These are phyloP conservation scores for Sanghuangporus sanghuang DNA, from an alignment of 1,284 basidiomycete genomes.

Conservation along the genomic window DNA sequence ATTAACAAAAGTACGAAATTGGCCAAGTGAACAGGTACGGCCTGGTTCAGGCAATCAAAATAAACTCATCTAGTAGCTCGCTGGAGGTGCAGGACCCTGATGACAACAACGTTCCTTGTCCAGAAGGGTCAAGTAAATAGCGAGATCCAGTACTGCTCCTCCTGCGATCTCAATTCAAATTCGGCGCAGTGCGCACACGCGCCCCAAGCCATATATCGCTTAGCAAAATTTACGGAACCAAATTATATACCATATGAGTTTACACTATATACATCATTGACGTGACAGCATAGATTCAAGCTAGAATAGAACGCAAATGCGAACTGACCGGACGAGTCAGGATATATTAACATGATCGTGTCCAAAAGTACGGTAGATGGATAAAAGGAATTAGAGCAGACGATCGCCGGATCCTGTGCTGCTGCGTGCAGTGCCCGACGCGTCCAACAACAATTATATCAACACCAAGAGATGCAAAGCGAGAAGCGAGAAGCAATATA, in stretches of 20 bases:
- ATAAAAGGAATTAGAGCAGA: not conserved
- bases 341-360: not conserved
- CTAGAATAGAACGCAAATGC: not conserved
- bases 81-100: not conserved
- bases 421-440: not conserved
- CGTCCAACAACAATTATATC: not conserved
- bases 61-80: not conserved
- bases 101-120: not conserved
- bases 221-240: slow-evolving; percentile 1
- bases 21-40: not conserved
- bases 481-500: not conserved
- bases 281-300: not conserved
- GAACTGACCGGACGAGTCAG: not conserved
- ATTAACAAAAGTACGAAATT: too few relatives aligned
- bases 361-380: not conserved
- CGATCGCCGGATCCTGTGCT: not conserved
- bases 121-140: not conserved
- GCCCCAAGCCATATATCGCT: not conserved
- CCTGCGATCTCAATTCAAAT: not conserved
- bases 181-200: not conserved
- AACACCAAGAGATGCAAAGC: not conserved
- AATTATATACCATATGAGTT: not conserved
- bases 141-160: not conserved
- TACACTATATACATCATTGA: not conserved
- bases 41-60: not conserved